Evolutionary conservation across 78 protist genomes (phyloP).

Genomic region (Polysphondylium violaceum): DNA sequence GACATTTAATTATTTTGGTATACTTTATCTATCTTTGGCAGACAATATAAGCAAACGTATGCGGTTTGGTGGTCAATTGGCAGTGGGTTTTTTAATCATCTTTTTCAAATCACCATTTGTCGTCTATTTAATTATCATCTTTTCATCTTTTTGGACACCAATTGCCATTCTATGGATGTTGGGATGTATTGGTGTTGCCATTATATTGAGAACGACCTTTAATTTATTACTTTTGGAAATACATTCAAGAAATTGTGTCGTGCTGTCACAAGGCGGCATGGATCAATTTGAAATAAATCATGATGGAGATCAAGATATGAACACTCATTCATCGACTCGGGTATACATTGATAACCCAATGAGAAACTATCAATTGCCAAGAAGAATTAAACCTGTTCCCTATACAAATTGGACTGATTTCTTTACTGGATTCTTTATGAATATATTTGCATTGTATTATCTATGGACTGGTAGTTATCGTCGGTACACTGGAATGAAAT

Average conservation of each 20-base stretch:
- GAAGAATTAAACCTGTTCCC: slow-evolving; percentile 17
- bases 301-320: neutral
- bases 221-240: slow-evolving; percentile 37
- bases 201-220: neutral
- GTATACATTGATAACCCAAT: neutral
- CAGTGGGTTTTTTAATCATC: slow-evolving; percentile 41
- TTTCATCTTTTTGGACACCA: slow-evolving; percentile 58
- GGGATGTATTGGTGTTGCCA: neutral
- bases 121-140: slow-evolving; percentile 29
- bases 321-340: no score
- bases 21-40: slow-evolving; percentile 28
- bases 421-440: slow-evolving; percentile 10
- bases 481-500: slow-evolving; percentile 47
- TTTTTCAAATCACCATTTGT: slow-evolving; percentile 45
- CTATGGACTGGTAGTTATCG: neutral
- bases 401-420: slow-evolving; percentile 47
- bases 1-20: slow-evolving; percentile 52
- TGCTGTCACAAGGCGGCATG: slow-evolving; percentile 28
- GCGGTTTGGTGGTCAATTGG: slow-evolving; percentile 67
- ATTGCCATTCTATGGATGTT: slow-evolving; percentile 5
- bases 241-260: slow-evolving; percentile 52
- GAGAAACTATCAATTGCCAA: slow-evolving; percentile 1
- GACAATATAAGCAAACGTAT: slow-evolving; percentile 16
- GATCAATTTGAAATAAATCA: slow-evolving; percentile 4
- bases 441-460: neutral